Evolutionary conservation across 495 filamentous ascomycete species (phyloP), one percentile per base, ranked within the genome.

Genomic region (Neurospora sp.): DNA sequence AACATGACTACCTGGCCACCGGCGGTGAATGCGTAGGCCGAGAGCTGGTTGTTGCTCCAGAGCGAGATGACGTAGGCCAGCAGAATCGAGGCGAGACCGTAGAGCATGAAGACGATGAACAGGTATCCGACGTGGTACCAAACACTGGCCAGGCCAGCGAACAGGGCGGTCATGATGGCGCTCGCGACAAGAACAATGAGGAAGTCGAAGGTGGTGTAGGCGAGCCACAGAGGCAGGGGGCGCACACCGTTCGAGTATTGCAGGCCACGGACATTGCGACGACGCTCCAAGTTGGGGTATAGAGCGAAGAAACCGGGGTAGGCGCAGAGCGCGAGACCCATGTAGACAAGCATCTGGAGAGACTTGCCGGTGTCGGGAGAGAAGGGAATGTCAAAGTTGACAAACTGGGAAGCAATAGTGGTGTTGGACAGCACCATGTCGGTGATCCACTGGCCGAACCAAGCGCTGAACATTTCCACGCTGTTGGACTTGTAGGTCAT

Each of bases 221-320:
- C 93, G 4, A 91, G 81, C 92, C 93, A 96, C 11, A 96, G 83
- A 4, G 91, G 91, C 3, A 93, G 77, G 0, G 87, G 87, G 42
- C 90, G 85, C 12, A 93, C 92, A 71, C 92, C 93, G 78, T 95
- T 96, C 69, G 92, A 94, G 82, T 95, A 97, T 77, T 97, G 91
- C 60, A 97, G 83, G 16, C 92, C 91, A 40, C 94, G 86, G 39
- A 97, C 91, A 71, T 93, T 91, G 10, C 90, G 82, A 12, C 93
- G 84, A 12, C 94, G 86, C 80, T 97, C 94, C 5, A 91, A 79
- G 4, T 93, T 96, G 35, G 93, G 92, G 81, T 97, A 97, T 20
- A 97, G 86, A 1, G 91, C 89, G 77, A 96, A 96, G 83, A 97
- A 93, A 37, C 89, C 93, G 6, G 94, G 94, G 79, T 90, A 96